Evolutionary conservation across 495 filamentous ascomycete genomes (phyloP).

Genomic region (Neurospora sp.): DNA sequence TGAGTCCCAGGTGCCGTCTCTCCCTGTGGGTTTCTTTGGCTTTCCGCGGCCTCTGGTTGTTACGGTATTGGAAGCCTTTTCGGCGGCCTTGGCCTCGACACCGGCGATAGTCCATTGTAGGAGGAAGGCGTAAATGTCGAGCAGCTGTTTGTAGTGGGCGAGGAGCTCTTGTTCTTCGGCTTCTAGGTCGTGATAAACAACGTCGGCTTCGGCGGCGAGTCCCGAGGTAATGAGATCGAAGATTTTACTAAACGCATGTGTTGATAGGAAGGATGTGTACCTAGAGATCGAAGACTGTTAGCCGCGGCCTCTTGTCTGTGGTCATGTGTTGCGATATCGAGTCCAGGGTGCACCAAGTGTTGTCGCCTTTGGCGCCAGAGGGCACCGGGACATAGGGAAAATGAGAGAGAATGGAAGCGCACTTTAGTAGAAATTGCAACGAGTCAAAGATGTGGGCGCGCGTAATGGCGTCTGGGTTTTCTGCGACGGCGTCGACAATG

Average conservation of each 20-base stretch:
- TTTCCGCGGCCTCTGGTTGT: constrained; percentile 67
- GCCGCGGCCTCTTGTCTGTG: not conserved
- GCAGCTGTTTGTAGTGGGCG: constrained; percentile 74
- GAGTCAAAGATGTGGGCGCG: constrained; percentile 77
- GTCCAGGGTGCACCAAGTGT: constrained; percentile 2
- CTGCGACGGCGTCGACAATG: constrained; percentile 87
- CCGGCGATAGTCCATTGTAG: constrained; percentile 90
- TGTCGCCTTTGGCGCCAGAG: not conserved
- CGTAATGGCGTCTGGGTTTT: constrained; percentile 78
- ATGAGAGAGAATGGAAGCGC: constrained; percentile 53
- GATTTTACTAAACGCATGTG: constrained; percentile 77
- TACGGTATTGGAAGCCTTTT: constrained; percentile 66
- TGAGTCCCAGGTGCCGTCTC: constrained; percentile 81
- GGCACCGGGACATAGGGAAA: not conserved
- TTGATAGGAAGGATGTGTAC: constrained; percentile 70
- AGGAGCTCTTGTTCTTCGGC: constrained; percentile 81
- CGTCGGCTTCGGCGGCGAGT: constrained; percentile 83
- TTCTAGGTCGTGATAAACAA: constrained; percentile 76
- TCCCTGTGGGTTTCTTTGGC: constrained; percentile 51
- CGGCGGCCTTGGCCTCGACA: constrained; percentile 85
- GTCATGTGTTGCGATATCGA: not conserved
- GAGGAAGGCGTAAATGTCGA: constrained; percentile 92
- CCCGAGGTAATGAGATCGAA: constrained; percentile 90
- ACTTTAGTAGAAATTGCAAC: constrained; percentile 94
- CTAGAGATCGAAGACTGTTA: constrained; percentile 34